Conservation (phyloP, 495 filamentous ascomycete species). For the Venustampulla echinocandica region DNA sequence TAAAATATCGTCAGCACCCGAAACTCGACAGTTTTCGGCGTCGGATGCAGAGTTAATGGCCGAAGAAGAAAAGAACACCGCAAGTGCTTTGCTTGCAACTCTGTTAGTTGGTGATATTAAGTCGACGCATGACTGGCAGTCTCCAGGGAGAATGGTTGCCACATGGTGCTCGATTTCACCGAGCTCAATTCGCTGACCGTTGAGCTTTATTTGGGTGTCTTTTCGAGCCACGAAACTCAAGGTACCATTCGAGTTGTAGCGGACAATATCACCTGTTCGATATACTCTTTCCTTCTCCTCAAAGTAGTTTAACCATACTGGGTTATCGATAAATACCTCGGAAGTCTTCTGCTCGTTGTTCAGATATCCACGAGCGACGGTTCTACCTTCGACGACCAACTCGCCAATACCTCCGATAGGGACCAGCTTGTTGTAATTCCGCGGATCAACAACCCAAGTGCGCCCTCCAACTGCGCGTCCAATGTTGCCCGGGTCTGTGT, state of each 20-base stretch:
- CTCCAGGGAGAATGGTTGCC: not conserved
- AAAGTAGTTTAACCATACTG: conserved; percentile 23
- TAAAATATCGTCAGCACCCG: not conserved
- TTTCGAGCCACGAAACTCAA: conserved; percentile 26
- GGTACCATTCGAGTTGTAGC: conserved; percentile 29
- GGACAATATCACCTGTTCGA: conserved; percentile 29
- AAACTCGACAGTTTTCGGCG: not conserved
- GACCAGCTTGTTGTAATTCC: conserved; percentile 41
- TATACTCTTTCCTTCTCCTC: conserved; percentile 45
- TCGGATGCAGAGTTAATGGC: not conserved
- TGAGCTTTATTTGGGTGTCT: conserved; percentile 24
- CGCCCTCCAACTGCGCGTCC: conserved; percentile 34
- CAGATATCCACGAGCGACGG: conserved; percentile 43
- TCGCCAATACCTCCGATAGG: conserved; percentile 54
- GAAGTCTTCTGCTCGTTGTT: conserved; percentile 10
- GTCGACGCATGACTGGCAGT: not conserved
- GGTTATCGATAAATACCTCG: conserved; percentile 24
- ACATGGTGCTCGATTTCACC: conserved; percentile 35
- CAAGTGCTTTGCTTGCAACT: not conserved
- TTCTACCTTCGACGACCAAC: conserved; percentile 51
- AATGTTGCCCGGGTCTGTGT: conserved; percentile 23
- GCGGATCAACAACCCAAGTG: conserved; percentile 50
- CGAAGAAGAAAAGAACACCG: not conserved
- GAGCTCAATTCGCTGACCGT: conserved; percentile 24
- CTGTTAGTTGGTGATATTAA: not conserved